phyloP scores from a whole-genome alignment of 2,329 filamentous ascomycete genomes.

The Epichloe sylvatica region DNA sequence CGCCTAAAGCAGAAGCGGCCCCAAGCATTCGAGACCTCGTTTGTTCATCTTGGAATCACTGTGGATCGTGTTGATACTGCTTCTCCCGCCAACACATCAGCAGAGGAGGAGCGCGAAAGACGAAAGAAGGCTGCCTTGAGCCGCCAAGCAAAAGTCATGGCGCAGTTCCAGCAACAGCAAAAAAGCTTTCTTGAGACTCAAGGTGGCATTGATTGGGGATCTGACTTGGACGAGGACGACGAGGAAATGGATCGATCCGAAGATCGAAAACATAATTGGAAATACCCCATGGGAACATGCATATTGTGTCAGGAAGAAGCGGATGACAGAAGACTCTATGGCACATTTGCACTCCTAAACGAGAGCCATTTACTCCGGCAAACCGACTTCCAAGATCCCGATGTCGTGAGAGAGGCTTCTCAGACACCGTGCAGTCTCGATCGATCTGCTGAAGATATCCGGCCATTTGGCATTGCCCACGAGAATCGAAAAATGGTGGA shows the following conservation, averaged over 20 bases:
- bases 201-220: slow-evolving; percentile 73
- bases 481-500: slow-evolving; percentile 68
- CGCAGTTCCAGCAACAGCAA: slow-evolving; percentile 94
- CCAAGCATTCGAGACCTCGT: slow-evolving; percentile 54
- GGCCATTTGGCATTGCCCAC: slow-evolving; percentile 81
- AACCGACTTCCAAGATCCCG: slow-evolving; percentile 67
- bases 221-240: slow-evolving; percentile 62
- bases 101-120: slow-evolving; percentile 59
- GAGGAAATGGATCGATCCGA: slow-evolving; percentile 43
- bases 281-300: slow-evolving; percentile 84
- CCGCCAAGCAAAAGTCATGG: slow-evolving; percentile 88
- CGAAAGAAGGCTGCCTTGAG: slow-evolving; percentile 87
- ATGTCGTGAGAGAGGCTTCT: slow-evolving; percentile 72
- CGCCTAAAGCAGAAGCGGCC: slow-evolving; percentile 76
- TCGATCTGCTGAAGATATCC: slow-evolving; percentile 63
- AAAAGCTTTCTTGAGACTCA: slow-evolving; percentile 88
- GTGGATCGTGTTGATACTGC: slow-evolving; percentile 69
- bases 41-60: slow-evolving; percentile 48
- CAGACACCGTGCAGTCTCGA: slow-evolving; percentile 72
- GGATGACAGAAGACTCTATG: slow-evolving; percentile 75
- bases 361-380: slow-evolving; percentile 78
- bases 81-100: slow-evolving; percentile 57
- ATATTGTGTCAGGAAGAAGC: slow-evolving; percentile 95
- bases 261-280: slow-evolving; percentile 55
- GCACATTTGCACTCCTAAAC: slow-evolving; percentile 80